Base-by-base conservation (phyloP, 2,329 filamentous ascomycete genomes). In the Fusarium humuli region DNA sequence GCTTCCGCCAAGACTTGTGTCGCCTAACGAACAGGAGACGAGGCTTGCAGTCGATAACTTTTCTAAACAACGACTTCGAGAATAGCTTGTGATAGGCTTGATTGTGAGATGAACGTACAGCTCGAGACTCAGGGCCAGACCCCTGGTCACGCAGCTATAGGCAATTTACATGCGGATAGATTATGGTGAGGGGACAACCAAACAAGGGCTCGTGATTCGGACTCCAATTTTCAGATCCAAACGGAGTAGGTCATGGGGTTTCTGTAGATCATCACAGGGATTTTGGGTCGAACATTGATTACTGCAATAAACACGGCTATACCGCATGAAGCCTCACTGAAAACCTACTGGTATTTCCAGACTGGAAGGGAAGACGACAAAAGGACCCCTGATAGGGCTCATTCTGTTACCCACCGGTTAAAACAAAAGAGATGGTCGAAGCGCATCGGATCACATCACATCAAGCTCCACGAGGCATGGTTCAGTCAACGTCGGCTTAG, bases 381-480 rank as follows among this genome's bases (percentile, higher is more conserved):
- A 37, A 48, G 12, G 34, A 16, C 60, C 66, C 65, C 66, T 46
- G 55, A 45, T 45, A 50, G 50, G 23, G 44, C 34, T 41, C 54
- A 56, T 53, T 55, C 25, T 50, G 41, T 50, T 62, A 70, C 7
- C 55, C 52, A 69, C 63, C 48, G 11, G 20, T 64, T 68, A 67
- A 58, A 67, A 68, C 34, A 54, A 57, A 67, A 67, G 30, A 44
- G 48, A 53, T 22, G 34, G 49, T 27, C 44, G 57, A 70, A 56
- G 61, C 49, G 45, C 59, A 57, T 63, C 59, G 42, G 45, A 65
- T 71, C 67, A 57, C 55, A 61, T 66, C 61, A 44, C 23, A 29
- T 59, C 61, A 59, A 70, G 53, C 59, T 61, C 47, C 54, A 68
- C 47, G 55, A 66, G 32, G 25, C 61, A 69, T 63, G 67, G 44